Evolutionary conservation across 2,329 filamentous ascomycete genomes (phyloP), one percentile per base, ranked within the genome.

Genomic region (Dothistroma pini): DNA sequence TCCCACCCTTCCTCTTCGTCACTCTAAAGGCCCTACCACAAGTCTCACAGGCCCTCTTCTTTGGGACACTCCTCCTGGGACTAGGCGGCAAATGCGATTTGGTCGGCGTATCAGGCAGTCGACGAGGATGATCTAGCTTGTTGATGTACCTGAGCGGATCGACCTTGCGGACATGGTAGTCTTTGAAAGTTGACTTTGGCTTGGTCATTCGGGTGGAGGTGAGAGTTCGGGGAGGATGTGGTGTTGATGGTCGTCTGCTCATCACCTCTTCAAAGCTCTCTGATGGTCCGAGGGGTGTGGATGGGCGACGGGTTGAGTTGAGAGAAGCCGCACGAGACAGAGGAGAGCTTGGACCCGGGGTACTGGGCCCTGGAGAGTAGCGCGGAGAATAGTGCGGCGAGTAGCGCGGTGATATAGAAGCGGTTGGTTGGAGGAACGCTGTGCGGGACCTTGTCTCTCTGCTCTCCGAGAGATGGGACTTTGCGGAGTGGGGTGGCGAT

Each of bases 21-120:
- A 53, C 54, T n/a, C 61, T 54, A 44, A 63, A 63, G 2, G 54
- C 44, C 22, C 64, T 62, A 4, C 61, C 59, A 51, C 64, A 66
- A 51, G 61, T 57, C 19, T 52, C 21, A 61, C 64, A 66, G 11
- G 34, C 44, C 16, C 34, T 60, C 38, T 50, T 21, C 51, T 48
- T 60, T 11, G 54, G 34, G 9, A 31, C 54, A 22, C 48, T 58
- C 19, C 56, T 56, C 44, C 57, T 52, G 21, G 64, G 64, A 6
- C 53, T 53, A 2, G 61, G 61, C 34, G 64, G 64, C 49, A 58
- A 35, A 57, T 66, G 64, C 53, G 55, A 59, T 29, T 54, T 60
- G 11, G 64, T 66, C 4, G 64, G 64, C n/a, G 64, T 66, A 19
- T 66, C 60, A 4, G 64, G 64, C 22, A 66, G 35, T 32, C 64